Base-by-base conservation (phyloP, 176 grass and related monocot genomes). In the Pharus latifolius region DNA sequence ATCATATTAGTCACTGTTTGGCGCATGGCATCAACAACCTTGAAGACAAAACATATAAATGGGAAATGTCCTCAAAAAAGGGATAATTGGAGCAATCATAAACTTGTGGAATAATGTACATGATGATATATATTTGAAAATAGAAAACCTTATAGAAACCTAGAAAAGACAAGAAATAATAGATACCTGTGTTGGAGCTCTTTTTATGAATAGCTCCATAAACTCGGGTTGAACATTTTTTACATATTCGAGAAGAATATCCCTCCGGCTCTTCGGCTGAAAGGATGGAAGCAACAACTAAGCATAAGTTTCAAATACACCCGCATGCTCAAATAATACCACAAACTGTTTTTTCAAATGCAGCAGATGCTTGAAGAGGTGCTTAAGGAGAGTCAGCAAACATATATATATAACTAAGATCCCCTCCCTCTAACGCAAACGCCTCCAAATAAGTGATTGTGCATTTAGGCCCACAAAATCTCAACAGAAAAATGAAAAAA, bases 1-100 rank as follows among this genome's bases (percentile, higher is more conserved):
- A 97, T 90, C 94, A 97, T 97, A 73, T 90, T 97, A 57, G 94
- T 85, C 27, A 97, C 89, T 0, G 94, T 97, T 43, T 97, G 94
- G 13, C 94, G 86, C 94, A 97, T 97, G 74, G 94, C 94, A 41
- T 97, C 86, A 31, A 92, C 84, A 53, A 98, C 89, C 94, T 97
- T 62, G 50, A 24, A 66, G 35, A 31, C 33, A 28, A 65, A 86
- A 67, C 60, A 54, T 11, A 72, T 18, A 23, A 27, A 34, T 52
- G 19, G 22, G 41, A 19, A n/a, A 27, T 68, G 50, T 67, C 0
- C 46, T 51, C 6, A 22, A 42, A 73, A 63, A 76, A 56, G 2
- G n/a, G 17, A 53, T 19, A 1, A 25, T 75, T 49, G 17, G 6
- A 49, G 25, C 30, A 46, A 30, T 35, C 14, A 35, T 17, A 4